Base-by-base conservation (phyloP, 2,329 filamentous ascomycete species). In the Cercospora zeae-maydis region DNA sequence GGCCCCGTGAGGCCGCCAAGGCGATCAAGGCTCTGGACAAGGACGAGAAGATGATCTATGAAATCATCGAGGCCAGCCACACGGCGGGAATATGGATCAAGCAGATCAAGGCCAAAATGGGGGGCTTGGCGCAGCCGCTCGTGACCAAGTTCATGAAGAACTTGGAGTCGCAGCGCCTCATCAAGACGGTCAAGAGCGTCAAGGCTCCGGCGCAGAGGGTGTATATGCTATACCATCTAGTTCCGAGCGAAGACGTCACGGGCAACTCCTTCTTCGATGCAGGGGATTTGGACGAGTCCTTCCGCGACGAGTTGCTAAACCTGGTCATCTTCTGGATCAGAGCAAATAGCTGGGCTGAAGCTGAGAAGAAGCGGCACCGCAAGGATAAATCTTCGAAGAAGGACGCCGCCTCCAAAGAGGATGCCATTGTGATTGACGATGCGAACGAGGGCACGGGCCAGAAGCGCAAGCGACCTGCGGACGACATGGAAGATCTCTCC, bases 201-300 rank as follows among this genome's bases (percentile, higher is more conserved):
- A 92, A 96, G 78, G 88, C 90, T 73, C 91, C 92, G 30, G 90
- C 88, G 69, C 90, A 95, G 75, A 96, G 96, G 79, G 96, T 96
- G 84, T 99, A 95, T 82, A 96, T 99, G 83, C 88, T 96, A 73
- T 86, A 88, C 59, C 88, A 88, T 66, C 84, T 99, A 64, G 86
- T 87, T 10, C 93, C 95, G 0, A 91, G 89, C 59, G 93, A 97
- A 66, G 90, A 95, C 65, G 91, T 96, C 52, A 96, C 92, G 0
- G 95, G 95, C 53, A 95, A 95, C 1, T 90, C 92, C 8, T 99
- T 93, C 91, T 97, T 95, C 76, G 93, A 91, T 7, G 92, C 96
- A 66, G 91, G 92, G 58, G 90, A 93, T 67, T 84, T 98, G 11
- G 95, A 99, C 77, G 88, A 90, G 67, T 90, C 89, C 63, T 91